Evolutionary conservation across 2,329 filamentous ascomycete species (phyloP).

Genomic region (Fusarium veterinarium): DNA sequence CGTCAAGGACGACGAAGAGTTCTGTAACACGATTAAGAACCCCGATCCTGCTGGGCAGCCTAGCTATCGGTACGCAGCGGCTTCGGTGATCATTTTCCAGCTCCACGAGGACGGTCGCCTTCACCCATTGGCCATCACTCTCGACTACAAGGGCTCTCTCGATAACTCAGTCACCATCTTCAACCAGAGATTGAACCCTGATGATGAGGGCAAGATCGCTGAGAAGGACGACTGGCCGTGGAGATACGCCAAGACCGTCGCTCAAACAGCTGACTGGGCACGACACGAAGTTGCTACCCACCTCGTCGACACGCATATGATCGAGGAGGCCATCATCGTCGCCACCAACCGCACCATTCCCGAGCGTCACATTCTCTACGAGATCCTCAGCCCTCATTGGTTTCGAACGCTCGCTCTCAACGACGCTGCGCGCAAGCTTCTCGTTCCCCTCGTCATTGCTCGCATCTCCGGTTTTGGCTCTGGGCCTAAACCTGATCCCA

Average conservation of each 20-base stretch:
- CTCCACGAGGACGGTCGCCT: constrained; percentile 25
- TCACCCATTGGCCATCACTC: constrained; percentile 27
- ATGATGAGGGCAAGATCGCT: constrained; percentile 1
- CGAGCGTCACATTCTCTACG: constrained; percentile 21
- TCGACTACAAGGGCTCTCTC: constrained; percentile 26
- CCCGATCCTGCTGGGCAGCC: neutral
- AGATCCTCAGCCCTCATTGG: constrained; percentile 31
- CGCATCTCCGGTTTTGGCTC: constrained; percentile 20
- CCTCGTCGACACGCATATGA: constrained; percentile 33
- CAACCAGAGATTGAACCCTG: constrained; percentile 19
- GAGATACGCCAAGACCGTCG: constrained; percentile 35
- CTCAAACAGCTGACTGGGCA: constrained; percentile 32
- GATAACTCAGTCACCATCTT: constrained; percentile 27
- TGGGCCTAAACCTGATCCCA: neutral
- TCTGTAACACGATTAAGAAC: constrained; percentile 2
- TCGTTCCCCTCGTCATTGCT: constrained; percentile 19
- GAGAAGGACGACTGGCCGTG: constrained; percentile 35
- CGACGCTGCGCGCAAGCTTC: neutral
- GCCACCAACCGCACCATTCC: constrained; percentile 27
- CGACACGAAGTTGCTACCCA: constrained; percentile 30
- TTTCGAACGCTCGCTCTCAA: constrained; percentile 31
- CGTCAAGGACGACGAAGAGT: constrained; percentile 5
- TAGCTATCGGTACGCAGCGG: constrained; percentile 15
- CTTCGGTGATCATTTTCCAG: constrained; percentile 27
- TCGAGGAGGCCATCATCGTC: constrained; percentile 35